Evolutionary conservation across 306 rosid genomes (phyloP).

Genomic region (Prunus dulcis): DNA sequence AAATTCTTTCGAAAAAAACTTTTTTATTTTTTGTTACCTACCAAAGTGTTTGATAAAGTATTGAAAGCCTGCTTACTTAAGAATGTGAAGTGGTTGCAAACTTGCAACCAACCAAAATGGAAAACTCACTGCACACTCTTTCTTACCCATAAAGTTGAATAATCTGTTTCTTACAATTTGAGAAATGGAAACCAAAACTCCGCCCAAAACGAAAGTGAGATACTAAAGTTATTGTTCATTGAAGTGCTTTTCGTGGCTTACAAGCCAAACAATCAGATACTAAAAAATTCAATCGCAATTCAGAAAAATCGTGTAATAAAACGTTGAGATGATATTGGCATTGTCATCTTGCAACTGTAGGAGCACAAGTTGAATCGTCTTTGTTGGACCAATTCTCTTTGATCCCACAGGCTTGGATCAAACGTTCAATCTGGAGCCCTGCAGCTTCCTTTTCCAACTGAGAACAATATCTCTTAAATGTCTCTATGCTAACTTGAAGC

Average conservation of each 20-base stretch:
- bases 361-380: slow-evolving; percentile 60
- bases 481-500: slow-evolving; percentile 71
- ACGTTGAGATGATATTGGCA: slow-evolving; percentile 19
- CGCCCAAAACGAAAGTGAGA: slow-evolving; percentile 6
- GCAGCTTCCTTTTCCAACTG: slow-evolving; percentile 65
- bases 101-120: neutral
- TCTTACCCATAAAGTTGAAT: neutral
- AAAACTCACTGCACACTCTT: neutral
- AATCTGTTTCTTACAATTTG: slow-evolving; percentile 1
- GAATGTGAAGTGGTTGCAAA: neutral
- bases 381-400: slow-evolving; percentile 74
- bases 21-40: too few relatives aligned
- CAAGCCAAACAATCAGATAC: slow-evolving; percentile 4
- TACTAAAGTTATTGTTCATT: neutral
- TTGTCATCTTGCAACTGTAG: slow-evolving; percentile 68
- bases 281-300: slow-evolving; percentile 17
- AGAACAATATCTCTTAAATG: slow-evolving; percentile 67
- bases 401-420: slow-evolving; percentile 66
- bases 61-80: too few relatives aligned
- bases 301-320: slow-evolving; percentile 11
- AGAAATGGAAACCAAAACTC: neutral
- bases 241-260: neutral
- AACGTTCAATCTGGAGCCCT: slow-evolving; percentile 64
- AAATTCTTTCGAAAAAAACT: too few relatives aligned
- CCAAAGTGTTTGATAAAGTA: too few relatives aligned